phyloP scores from a whole-genome alignment of 495 filamentous ascomycete species.

The Thermothielavioides terrestris region DNA sequence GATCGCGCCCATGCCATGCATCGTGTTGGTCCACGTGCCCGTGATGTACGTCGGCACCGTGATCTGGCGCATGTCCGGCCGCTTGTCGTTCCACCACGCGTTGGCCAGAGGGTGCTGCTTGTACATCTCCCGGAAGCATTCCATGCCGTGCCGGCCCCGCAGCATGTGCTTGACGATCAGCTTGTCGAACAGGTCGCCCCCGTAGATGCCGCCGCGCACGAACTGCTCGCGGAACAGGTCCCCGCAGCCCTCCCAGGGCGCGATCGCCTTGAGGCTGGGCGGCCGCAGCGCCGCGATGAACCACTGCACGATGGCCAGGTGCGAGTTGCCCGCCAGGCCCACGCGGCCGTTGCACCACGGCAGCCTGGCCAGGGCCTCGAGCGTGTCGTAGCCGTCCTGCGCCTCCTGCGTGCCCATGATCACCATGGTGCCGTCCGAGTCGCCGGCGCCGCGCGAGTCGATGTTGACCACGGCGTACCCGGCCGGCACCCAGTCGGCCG shows the following conservation, averaged over 20 bases:
- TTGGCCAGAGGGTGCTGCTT: not conserved
- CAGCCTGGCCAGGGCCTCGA: not conserved
- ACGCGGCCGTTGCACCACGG: not conserved
- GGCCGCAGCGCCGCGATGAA: not conserved
- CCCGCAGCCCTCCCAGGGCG: not conserved
- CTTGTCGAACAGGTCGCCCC: not conserved
- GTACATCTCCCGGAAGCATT: not conserved
- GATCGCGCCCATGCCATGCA: not conserved
- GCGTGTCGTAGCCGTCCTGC: not conserved
- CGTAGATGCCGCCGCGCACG: not conserved
- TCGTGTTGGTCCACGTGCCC: not conserved
- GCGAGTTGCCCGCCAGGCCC: not conserved
- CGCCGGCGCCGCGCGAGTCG: not conserved
- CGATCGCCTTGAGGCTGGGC: not conserved
- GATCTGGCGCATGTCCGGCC: not conserved
- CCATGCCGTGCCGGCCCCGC: not conserved
- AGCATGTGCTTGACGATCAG: conserved; percentile 2
- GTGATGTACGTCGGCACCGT: not conserved
- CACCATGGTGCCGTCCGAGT: not conserved
- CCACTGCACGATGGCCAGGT: not conserved
- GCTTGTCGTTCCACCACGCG: not conserved
- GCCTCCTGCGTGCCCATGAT: not conserved
- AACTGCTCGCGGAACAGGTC: conserved; percentile 1
- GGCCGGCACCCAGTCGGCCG: not conserved
- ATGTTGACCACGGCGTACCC: conserved; percentile 1